Conservation (phyloP, 768 basidiomycete genomes). For the Dacryopinax primogenitus region DNA sequence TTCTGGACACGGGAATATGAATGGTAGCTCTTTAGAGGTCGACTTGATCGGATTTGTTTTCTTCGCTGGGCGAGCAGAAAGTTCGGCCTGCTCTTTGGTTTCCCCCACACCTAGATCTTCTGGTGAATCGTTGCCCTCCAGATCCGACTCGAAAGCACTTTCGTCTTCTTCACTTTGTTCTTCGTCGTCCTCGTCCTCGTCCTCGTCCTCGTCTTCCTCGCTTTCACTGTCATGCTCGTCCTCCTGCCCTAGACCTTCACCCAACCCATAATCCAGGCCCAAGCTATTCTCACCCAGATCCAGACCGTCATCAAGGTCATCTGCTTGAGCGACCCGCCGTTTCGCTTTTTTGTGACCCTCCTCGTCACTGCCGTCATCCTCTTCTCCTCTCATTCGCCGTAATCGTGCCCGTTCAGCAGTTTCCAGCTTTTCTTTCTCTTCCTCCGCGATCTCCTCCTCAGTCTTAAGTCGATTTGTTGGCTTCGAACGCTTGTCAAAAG, state of each 20-base stretch:
- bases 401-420: slow-evolving; percentile 68
- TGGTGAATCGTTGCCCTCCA: slow-evolving; percentile 16
- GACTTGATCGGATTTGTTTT: slow-evolving; percentile 19
- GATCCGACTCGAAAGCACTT: slow-evolving; percentile 24
- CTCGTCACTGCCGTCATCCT: slow-evolving; percentile 44
- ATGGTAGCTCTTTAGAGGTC: slow-evolving; percentile 57
- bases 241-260: slow-evolving; percentile 24
- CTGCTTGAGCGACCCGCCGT: slow-evolving; percentile 20
- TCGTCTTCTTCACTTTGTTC: slow-evolving; percentile 16
- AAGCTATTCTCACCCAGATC: slow-evolving; percentile 18
- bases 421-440: slow-evolving; percentile 75
- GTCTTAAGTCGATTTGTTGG: slow-evolving; percentile 94
- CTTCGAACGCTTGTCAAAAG: slow-evolving; percentile 84
- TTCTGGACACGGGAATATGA: slow-evolving; percentile 78
- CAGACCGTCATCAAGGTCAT: slow-evolving; percentile 15
- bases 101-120: slow-evolving; percentile 13
- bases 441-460: slow-evolving; percentile 82
- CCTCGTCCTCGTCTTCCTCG: slow-evolving; percentile 30
- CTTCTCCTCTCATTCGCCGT: slow-evolving; percentile 74
- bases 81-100: slow-evolving; percentile 12
- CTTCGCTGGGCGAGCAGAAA: neutral
- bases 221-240: slow-evolving; percentile 32
- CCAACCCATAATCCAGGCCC: slow-evolving; percentile 14
- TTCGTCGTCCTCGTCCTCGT: slow-evolving; percentile 36
- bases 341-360: slow-evolving; percentile 26